A percentile compares a stretch with the other conserved stretches of the same genome.
Evolutionary conservation across 176 grass and related monocot species (phyloP).

Genomic region (Zoysia pacifica): DNA sequence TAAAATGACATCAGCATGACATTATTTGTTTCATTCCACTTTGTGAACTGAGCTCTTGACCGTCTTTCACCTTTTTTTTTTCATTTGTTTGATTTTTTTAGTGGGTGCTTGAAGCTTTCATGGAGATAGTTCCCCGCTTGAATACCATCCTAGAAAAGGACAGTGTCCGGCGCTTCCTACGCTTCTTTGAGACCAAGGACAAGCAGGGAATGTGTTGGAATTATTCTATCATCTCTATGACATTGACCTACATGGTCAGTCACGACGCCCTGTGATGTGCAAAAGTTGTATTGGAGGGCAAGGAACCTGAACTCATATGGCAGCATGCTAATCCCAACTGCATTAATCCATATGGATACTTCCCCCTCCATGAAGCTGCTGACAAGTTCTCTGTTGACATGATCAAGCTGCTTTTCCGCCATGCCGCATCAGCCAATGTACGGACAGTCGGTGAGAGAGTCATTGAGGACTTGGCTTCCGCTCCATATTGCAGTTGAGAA

Average conservation of each 20-base stretch:
- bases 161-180: not conserved
- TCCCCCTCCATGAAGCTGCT: conserved; percentile 11
- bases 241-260: not conserved
- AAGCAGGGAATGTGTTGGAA: not conserved
- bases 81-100: not conserved
- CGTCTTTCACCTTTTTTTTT: not conserved
- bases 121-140: not conserved
- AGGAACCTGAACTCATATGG: not conserved
- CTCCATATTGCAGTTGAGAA: conserved; percentile 30
- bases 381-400: conserved; percentile 14
- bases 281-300: conserved; percentile 19
- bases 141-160: not conserved
- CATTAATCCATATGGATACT: conserved; percentile 15
- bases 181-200: not conserved
- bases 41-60: not conserved
- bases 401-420: not conserved
- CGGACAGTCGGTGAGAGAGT: not conserved
- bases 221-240: not conserved
- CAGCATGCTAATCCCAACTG: conserved; percentile 8
- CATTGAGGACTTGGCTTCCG: not conserved
- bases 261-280: conserved; percentile 3
- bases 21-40: not conserved
- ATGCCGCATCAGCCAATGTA: conserved; percentile 23
- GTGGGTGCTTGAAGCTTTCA: not conserved
- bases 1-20: not conserved